Percentiles rank a stretch among this genome's conserved stretches.
phyloP scores from a whole-genome alignment of 1,284 basidiomycete species.

The Ganoderma meredithae region DNA sequence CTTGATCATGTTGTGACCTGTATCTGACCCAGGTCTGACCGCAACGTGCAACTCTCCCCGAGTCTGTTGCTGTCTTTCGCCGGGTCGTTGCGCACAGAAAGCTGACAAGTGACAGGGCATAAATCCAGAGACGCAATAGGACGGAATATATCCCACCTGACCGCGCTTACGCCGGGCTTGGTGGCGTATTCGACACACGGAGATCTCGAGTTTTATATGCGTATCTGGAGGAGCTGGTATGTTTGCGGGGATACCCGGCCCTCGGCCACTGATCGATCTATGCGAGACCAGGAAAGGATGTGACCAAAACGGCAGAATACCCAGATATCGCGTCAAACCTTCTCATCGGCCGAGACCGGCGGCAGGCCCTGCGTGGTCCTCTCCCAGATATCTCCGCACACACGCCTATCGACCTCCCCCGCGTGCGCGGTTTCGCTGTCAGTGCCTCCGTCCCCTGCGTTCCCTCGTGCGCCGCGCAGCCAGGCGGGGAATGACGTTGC shows the following conservation, averaged over 20 bases:
- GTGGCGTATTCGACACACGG: background rate
- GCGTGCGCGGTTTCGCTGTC: slow-evolving; percentile 1
- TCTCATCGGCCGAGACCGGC: slow-evolving; percentile 11
- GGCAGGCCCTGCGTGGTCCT: slow-evolving; percentile 6
- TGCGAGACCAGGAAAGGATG: background rate
- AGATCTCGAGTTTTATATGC: slow-evolving; percentile 3
- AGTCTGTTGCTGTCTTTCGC: background rate
- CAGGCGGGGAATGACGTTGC: slow-evolving; percentile 10
- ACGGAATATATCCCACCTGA: background rate
- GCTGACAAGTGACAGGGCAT: background rate
- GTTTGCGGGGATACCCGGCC: slow-evolving; percentile 1
- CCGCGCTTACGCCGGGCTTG: background rate
- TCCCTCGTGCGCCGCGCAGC: slow-evolving; percentile 8
- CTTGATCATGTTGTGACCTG: slow-evolving; percentile 7
- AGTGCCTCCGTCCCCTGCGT: background rate
- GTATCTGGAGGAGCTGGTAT: slow-evolving; percentile 6
- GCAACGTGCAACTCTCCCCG: slow-evolving; percentile 1
- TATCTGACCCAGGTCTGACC: background rate
- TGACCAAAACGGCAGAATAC: background rate
- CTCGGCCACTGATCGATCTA: background rate
- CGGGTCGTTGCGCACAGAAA: background rate
- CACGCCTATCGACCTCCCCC: slow-evolving; percentile 4
- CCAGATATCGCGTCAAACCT: slow-evolving; percentile 6
- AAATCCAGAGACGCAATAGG: background rate
- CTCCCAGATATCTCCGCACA: background rate